Base-by-base conservation (phyloP, 192 early-diverging fungal genomes). In the Spizellomyces punctatus region DNA sequence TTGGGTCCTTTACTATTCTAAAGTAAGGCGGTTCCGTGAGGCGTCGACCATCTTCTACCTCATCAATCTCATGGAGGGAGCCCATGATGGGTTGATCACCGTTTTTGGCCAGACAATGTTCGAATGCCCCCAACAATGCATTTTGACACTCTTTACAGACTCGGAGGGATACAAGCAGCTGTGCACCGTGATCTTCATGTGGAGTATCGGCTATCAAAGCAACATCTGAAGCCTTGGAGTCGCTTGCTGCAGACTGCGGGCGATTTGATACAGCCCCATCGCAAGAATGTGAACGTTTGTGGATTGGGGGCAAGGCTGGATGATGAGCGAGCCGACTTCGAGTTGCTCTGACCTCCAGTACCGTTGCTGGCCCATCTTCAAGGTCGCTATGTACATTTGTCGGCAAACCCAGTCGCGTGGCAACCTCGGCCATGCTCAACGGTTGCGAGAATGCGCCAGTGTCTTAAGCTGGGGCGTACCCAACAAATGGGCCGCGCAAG, bases 121-220 rank as follows among this genome's bases (percentile, higher is more conserved):
- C 80, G 66, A 82, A 87, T 17, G 82, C 75, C 6, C 21, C 44
- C 21, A 87, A 55, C n/a, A 87, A 76, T 5, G 63, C 49, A 12
- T 67, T 64, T 58, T 87, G 80, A 54, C 85, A 87, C 42, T 77
- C 46, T 36, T 62, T 55, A 66, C 85, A 87, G 10, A 84, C 81
- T 19, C 73, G 66, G 19, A 87, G 65, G 10, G 85, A 82, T 10
- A 80, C 76, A 8, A 81, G 70, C 43, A 77, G 19, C 66, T 61
- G 55, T 22, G 60, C 44, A 17, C 44, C 61, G 47, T 66, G 60
- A 49, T 70, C 22, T 14, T 64, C 6, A 42, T 71, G 50, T 12
- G 46, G 72, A 22, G 19, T 19, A 19, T 69, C 19, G 59, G 63
- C 63, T 46, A 3, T 36, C 27, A 36, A 36, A 36, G 27, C 27